Base-by-base conservation (phyloP, 139 green algal species). In the Micractinium sp. region DNA sequence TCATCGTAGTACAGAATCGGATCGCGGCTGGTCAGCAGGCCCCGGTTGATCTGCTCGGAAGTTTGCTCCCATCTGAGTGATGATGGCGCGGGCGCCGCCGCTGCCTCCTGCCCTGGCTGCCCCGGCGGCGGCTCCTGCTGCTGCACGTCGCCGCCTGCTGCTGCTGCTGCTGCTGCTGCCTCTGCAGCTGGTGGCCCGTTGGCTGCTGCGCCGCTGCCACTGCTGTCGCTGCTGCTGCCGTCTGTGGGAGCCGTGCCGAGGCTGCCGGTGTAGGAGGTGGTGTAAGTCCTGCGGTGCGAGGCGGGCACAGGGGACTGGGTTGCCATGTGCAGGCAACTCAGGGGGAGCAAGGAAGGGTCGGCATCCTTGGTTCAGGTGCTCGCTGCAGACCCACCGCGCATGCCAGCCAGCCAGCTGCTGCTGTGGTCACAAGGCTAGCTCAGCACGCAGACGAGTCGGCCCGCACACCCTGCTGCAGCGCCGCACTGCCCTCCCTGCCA, bases 1-100 rank as follows among this genome's bases (percentile, higher is more conserved):
- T 98, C 95, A 56, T 96, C 96, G 85, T 94, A 98, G 60, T 98
- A 98, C n/a, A 98, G 93, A 82, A 99, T 98, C 61, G 96, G 96
- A 85, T 97, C 96, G 0, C 96, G 91, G 79, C 92, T 93, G 91
- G 96, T 96, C 67, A 99, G 93, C 93, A 98, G 81, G 7, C 41
- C 85, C 1, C 93, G 89, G 87, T 98, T 93, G 7, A 98, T 95
- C 47, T 92, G 89, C 18, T 93, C 61, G 2, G 38, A 18, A 20
- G 77, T 92, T 0, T 67, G 18, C 66, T 82, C 69, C 90, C 92
- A 94, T 27, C 25, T 33, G 61, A 53, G 22, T 25, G 67, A 56
- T 9, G 47, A 5, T 9, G 9, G 47, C 47, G 9, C 7, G 47
- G 47, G 7, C 47, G 9, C 47, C 47, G 47, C 47, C 47, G 47